Evolutionary conservation across 1,284 basidiomycete species (phyloP).

Genomic region (Apiotrichum montevideense): DNA sequence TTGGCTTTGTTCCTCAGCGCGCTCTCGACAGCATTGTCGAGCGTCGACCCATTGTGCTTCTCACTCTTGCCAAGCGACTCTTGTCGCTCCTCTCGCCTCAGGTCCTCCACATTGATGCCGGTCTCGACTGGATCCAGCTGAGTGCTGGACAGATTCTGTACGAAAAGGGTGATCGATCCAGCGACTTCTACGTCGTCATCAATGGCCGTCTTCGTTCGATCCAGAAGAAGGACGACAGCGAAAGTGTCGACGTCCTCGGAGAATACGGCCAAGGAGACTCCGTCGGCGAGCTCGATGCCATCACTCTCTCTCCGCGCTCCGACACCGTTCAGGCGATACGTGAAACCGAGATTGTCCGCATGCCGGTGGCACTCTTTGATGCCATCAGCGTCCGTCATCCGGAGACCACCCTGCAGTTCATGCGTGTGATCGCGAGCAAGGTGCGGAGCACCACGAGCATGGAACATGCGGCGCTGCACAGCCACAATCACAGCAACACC

Average conservation of each 20-base stretch:
- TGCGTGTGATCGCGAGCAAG: constrained; percentile 87
- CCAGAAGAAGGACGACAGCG: constrained; percentile 58
- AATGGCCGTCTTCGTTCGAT: constrained; percentile 89
- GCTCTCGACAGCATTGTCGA: constrained; percentile 87
- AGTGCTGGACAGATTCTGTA: constrained; percentile 72
- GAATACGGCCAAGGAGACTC: constrained; percentile 86
- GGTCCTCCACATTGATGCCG: constrained; percentile 93
- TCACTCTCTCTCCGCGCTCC: constrained; percentile 79
- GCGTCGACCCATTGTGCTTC: constrained; percentile 84
- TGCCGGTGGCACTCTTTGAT: constrained; percentile 97
- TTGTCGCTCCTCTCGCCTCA: constrained; percentile 90
- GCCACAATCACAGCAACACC: constrained; percentile 3
- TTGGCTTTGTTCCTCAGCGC: constrained; percentile 84
- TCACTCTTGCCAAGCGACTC: constrained; percentile 93
- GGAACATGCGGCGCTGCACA: constrained; percentile 29
- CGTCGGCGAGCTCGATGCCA: constrained; percentile 84
- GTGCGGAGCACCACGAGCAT: constrained; percentile 74
- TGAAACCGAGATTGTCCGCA: constrained; percentile 94
- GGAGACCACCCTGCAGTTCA: constrained; percentile 89
- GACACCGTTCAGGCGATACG: constrained; percentile 96
- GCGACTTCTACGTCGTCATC: constrained; percentile 97
- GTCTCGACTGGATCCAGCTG: constrained; percentile 97
- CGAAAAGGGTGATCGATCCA: constrained; percentile 79
- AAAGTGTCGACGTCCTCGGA: constrained; percentile 66
- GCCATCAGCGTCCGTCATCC: constrained; percentile 90